phyloP scores from a whole-genome alignment of 1,284 basidiomycete genomes.

The Fomitopsis pinicola region DNA sequence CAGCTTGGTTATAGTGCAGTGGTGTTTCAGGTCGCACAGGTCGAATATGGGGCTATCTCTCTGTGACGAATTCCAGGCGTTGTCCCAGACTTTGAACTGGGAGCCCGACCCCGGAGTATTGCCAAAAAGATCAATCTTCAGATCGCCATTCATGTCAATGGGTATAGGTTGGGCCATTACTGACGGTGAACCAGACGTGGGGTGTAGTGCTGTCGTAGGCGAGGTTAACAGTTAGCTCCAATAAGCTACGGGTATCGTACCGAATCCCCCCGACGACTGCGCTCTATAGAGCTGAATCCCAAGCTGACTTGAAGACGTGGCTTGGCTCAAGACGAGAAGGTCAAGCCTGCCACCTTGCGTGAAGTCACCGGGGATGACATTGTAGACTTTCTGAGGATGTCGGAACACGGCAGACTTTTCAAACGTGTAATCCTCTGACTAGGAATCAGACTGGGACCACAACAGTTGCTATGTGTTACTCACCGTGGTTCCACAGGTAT shows the following conservation, averaged over 20 bases:
- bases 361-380: constrained; percentile 90
- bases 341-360: constrained; percentile 91
- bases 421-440: constrained; percentile 59
- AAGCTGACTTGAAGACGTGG: constrained; percentile 42
- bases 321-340: constrained; percentile 80
- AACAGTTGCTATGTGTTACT: neutral
- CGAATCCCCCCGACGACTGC: constrained; percentile 58
- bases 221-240: neutral
- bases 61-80: constrained; percentile 64
- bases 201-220: constrained; percentile 29
- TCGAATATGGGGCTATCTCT: constrained; percentile 51
- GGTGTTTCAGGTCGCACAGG: constrained; percentile 36
- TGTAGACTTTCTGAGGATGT: constrained; percentile 56
- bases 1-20: no score
- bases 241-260: constrained; percentile 38
- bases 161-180: constrained; percentile 77
- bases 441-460: neutral
- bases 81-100: constrained; percentile 68
- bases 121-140: constrained; percentile 87
- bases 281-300: constrained; percentile 71
- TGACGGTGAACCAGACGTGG: constrained; percentile 60
- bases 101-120: constrained; percentile 38
- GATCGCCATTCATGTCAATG: constrained; percentile 83
- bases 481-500: constrained; percentile 85
- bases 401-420: constrained; percentile 48